Evolutionary conservation across 2,329 filamentous ascomycete species (phyloP), one percentile per base, ranked within the genome.

Genomic region (Sporothrix mexicana): DNA sequence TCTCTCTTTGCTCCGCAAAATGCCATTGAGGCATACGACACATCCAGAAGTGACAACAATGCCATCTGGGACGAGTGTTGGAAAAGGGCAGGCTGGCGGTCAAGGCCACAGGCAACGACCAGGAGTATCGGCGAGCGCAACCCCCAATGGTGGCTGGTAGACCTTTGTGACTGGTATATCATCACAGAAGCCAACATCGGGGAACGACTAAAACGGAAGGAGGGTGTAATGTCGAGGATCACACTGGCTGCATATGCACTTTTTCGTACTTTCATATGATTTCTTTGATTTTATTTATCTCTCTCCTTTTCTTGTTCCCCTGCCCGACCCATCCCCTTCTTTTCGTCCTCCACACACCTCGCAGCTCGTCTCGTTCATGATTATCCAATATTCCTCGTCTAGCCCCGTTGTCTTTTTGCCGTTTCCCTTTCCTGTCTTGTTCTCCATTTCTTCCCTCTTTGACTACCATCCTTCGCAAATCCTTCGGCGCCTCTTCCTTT

Each of bases 401-500:
- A 30, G 25, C 55, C 20, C 41, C 20, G 30, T 53, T 17, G 20
- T 62, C n/a, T n/a, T 53, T 8, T 20, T 57, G 36, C 30, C 30
- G 1, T 36, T 36, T 12, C n/a, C 9, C 30, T 55, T 43, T 36
- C 45, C 9, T 12, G 23, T 36, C 25, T 20, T 59, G 23, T 10
- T 20, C 36, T 30, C 61, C n/a, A 12, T 15, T 20, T 13, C 51
- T 13, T 36, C 17, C n/a, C 43, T n/a, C 49, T 43, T 67, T 13
- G 20, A n/a, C 30, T 7, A 36, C 30, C 61, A 49, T 36, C 61
- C 15, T 64, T 41, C 36, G 49, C 36, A 25, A 57, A 70, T 73
- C 72, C 72, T 73, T 74, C 70, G 30, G 70, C 74, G 72, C 55
- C 69, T 74, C 55, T 71, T 72, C 70, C 71, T 66, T 25, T 20